Evolutionary conservation across 805 yeast species (phyloP), one percentile per base, ranked within the genome.

Genomic region (Zygosaccharomyces kombuchaensis): DNA sequence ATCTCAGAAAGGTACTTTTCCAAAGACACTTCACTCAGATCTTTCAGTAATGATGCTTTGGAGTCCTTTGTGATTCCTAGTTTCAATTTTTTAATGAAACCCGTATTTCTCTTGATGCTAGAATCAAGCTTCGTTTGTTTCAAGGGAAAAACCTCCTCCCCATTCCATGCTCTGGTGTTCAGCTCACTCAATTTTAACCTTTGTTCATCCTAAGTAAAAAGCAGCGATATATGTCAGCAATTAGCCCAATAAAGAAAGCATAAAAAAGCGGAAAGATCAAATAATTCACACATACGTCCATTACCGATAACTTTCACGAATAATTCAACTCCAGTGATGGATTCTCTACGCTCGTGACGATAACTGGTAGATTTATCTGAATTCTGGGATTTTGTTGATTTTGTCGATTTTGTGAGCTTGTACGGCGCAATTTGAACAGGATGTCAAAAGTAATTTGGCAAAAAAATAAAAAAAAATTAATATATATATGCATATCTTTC

Each of bases 61-160:
- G 73, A 73, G 6, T 82, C 90, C 32, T 72, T 73, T 31, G 69
- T 75, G 19, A 88, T 63, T 2, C 81, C 71, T 2, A 75, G 70
- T 51, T 81, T 75, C 42, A 89, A 59, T 55, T 83, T 84, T 60
- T 82, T 84, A 41, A 88, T 81, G 57, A 87, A 85, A 0, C 88
- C 84, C 3, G 87, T 79, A 59, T 90, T 87, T 62, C 83, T 86
- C 70, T 89, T 89, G 53, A 89, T 69, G 46, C 90, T 83, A 0
- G 95, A 71, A 59, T 89, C 96, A 8, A 81, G 62, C 50, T 75
- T 77, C 8, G 54, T 41, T 12, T 46, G 49, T 7, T 53, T 45
- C 10, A 58, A 35, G n/a, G 58, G 57, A 42, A 60, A 58, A n/a
- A 66, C 65, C 14, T 50, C 54, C 17, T 67, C 74, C 1, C 81